Base-by-base conservation (phyloP, 345 rosid species). In the Schrenkiella parvula region DNA sequence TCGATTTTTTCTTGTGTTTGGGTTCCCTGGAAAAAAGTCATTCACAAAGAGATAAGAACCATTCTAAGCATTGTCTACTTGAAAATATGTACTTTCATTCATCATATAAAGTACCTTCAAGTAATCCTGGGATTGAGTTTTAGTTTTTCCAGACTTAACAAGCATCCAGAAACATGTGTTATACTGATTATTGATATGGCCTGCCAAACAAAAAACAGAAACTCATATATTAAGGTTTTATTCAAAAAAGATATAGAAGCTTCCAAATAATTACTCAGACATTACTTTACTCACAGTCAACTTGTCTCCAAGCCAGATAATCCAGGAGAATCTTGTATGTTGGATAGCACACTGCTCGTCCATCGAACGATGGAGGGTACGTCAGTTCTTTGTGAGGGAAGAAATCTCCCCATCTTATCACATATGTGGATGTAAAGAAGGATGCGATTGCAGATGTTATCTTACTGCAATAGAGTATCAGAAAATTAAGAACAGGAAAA, bases 111-210 rank as follows among this genome's bases (percentile, higher is more conserved):
- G 25, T 43, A 91, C 99, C 96, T 89, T 95, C 63, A 89, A 73
- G 73, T 64, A 78, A 60, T 61, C 78, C 72, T 95, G 98, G 50
- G 98, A 92, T 60, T 84, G 88, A 22, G 76, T 81, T 83, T 87
- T 91, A 78, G 82, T 85, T 74, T 86, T 88, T 17, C 96, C 95
- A 25, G 91, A 88, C 81, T 87, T 85, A 70, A 95, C 92, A 67
- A 91, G 95, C 83, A 78, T 87, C 97, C 99, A 91, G 75, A 91
- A 95, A 78, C 97, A 95, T 35, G 97, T 89, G 72, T 91, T 95
- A 67, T 91, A 91, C 80, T 89, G 96, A 78, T 95, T 89, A 71
- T 95, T 95, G 60, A 95, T 91, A 80, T 89, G 98, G 78, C 98
- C 98, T 95, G 84, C 53, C 80, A 65, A 67, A 63, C 23, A 74